phyloP scores from a whole-genome alignment of 2,329 filamentous ascomycete genomes.

The Sarocladium strictum region DNA sequence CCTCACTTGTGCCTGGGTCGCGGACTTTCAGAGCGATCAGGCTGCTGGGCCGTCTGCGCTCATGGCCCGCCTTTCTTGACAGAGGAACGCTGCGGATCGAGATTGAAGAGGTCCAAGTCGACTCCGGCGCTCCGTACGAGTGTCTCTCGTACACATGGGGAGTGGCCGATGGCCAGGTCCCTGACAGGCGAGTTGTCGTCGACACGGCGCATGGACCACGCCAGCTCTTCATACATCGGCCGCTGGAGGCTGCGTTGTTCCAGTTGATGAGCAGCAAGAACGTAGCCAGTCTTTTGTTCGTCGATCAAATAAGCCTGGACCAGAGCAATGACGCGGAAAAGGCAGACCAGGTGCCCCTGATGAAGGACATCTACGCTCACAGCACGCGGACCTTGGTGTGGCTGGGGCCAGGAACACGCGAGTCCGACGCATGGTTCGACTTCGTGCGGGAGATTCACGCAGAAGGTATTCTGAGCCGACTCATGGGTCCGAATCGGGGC shows the following conservation, averaged over 20 bases:
- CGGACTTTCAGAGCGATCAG: constrained; percentile 5
- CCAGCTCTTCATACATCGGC: neutral
- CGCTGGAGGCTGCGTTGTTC: neutral
- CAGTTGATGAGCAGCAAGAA: neutral
- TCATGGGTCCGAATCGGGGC: constrained; percentile 18
- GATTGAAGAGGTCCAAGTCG: neutral
- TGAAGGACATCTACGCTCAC: constrained; percentile 14
- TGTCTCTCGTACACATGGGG: constrained; percentile 4
- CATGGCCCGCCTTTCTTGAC: neutral
- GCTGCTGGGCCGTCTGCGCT: neutral
- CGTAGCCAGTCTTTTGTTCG: constrained; percentile 10
- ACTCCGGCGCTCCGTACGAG: neutral
- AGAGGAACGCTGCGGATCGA: neutral
- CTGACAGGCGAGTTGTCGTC: neutral
- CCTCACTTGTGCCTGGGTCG: neutral
- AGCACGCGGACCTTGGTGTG: constrained; percentile 14
- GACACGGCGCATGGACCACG: neutral
- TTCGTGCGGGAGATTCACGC: constrained; percentile 13
- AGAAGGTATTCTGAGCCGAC: constrained; percentile 17
- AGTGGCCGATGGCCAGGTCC: neutral
- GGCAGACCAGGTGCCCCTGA: constrained; percentile 12
- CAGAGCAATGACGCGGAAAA: constrained; percentile 13
- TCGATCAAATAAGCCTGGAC: constrained; percentile 17
- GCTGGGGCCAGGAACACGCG: constrained; percentile 11
- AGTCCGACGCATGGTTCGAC: constrained; percentile 17